Percentiles rank a stretch among this genome's conserved stretches.
phyloP scores from a whole-genome alignment of 352 stramenopile genomes.

The Phytophthora aleatoria region DNA sequence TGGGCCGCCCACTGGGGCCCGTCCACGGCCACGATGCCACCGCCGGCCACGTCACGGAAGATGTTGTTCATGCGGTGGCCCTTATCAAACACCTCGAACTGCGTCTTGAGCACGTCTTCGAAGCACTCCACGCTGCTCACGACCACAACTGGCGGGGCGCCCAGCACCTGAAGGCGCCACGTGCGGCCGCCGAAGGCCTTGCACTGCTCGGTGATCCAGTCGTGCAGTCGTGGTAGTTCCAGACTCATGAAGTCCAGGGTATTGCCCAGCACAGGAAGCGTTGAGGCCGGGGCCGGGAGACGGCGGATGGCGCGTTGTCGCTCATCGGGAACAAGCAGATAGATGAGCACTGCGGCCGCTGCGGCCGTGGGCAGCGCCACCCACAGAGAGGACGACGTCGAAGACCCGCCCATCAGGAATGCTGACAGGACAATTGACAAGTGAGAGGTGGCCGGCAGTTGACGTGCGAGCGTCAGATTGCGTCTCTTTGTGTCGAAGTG shows the following conservation, averaged over 20 bases:
- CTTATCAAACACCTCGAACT: conserved; percentile 80
- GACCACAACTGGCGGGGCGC: conserved; percentile 43
- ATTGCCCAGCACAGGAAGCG: conserved; percentile 50
- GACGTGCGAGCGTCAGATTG: not conserved
- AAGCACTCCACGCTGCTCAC: conserved; percentile 42
- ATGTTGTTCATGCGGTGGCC: conserved; percentile 46
- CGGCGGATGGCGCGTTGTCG: conserved; percentile 28
- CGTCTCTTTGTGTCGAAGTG: conserved; percentile 4
- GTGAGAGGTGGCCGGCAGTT: not conserved
- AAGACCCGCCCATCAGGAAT: not conserved
- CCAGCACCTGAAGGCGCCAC: conserved; percentile 44
- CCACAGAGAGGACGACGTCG: conserved; percentile 16
- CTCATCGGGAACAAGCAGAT: conserved; percentile 31
- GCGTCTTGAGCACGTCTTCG: conserved; percentile 52
- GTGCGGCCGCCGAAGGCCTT: conserved; percentile 38
- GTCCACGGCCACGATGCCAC: conserved; percentile 63
- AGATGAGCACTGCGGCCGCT: conserved; percentile 29
- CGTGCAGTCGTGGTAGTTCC: conserved; percentile 47
- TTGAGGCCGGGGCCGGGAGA: conserved; percentile 38
- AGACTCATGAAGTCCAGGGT: conserved; percentile 47
- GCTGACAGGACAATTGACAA: not conserved
- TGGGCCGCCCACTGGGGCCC: conserved; percentile 54
- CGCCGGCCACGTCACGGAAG: conserved; percentile 53
- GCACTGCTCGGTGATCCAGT: conserved; percentile 55
- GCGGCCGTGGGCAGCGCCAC: conserved; percentile 18